phyloP scores from a whole-genome alignment of 2,329 filamentous ascomycete species.

The Aspergillus eucalypticola region DNA sequence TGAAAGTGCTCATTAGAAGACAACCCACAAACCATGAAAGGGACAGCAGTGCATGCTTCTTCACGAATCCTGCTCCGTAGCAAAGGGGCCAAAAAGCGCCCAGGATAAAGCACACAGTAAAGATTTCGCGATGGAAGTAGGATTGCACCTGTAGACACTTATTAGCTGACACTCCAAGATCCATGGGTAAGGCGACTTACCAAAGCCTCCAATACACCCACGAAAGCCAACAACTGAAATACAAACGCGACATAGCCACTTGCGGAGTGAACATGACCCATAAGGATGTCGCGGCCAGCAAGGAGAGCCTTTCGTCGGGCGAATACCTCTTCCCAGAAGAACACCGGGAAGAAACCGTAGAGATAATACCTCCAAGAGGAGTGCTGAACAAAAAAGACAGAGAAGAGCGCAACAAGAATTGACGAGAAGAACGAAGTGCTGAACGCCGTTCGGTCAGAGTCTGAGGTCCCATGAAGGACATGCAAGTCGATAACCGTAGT shows the following conservation, averaged over 20 bases:
- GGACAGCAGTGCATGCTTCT: slow-evolving; percentile 63
- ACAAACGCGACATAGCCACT: slow-evolving; percentile 60
- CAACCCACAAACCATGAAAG: slow-evolving; percentile 76
- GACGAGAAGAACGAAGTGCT: slow-evolving; percentile 72
- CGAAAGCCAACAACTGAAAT: slow-evolving; percentile 66
- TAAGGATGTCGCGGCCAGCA: slow-evolving; percentile 67
- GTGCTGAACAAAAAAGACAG: slow-evolving; percentile 74
- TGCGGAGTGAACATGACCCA: slow-evolving; percentile 66
- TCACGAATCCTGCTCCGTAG: slow-evolving; percentile 73
- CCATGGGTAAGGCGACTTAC: slow-evolving; percentile 47
- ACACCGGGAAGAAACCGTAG: slow-evolving; percentile 87
- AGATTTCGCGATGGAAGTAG: slow-evolving; percentile 86
- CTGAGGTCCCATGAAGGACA: slow-evolving; percentile 70
- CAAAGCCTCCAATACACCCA: slow-evolving; percentile 76
- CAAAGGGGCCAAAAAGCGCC: slow-evolving; percentile 75
- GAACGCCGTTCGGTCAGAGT: slow-evolving; percentile 62
- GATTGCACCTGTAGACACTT: slow-evolving; percentile 69
- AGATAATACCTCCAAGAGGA: slow-evolving; percentile 84
- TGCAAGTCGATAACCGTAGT: slow-evolving; percentile 87
- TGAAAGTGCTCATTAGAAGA: slow-evolving; percentile 84
- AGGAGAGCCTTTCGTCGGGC: slow-evolving; percentile 70
- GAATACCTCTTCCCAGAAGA: slow-evolving; percentile 96
- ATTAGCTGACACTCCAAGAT: not conserved
- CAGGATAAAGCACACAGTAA: slow-evolving; percentile 75
- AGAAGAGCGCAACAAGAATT: slow-evolving; percentile 71